Percentiles rank a stretch among this genome's conserved stretches.
Conservation (phyloP, 2,329 filamentous ascomycete genomes). For the Trichoderma guizhouense region DNA sequence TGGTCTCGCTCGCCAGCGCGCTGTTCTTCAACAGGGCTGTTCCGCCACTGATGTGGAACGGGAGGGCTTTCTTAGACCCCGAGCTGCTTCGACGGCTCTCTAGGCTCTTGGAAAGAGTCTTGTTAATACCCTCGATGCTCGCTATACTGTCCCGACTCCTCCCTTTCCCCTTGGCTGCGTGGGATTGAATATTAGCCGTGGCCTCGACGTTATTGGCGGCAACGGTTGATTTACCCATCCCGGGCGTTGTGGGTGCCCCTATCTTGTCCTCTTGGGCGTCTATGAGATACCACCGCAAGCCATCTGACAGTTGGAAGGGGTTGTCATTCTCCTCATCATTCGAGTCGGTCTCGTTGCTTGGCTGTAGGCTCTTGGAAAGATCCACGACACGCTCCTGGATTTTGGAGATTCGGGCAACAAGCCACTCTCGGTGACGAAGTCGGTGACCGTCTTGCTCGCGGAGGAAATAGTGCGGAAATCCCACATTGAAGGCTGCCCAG, state of each 20-base stretch:
- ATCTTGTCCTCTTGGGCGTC: slow-evolving; percentile 92
- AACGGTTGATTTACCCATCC: slow-evolving; percentile 86
- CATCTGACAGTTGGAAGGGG: slow-evolving; percentile 93
- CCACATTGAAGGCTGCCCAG: slow-evolving; percentile 98
- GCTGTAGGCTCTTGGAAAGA: slow-evolving; percentile 71
- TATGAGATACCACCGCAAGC: slow-evolving; percentile 91
- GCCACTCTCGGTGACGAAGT: slow-evolving; percentile 82
- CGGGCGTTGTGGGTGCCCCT: slow-evolving; percentile 86
- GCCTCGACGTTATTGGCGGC: slow-evolving; percentile 85
- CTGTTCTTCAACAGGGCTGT: slow-evolving; percentile 46
- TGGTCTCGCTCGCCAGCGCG: slow-evolving; percentile 56
- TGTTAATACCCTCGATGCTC: slow-evolving; percentile 69
- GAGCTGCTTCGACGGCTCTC: slow-evolving; percentile 89
- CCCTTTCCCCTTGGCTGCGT: slow-evolving; percentile 44
- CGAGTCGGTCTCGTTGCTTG: slow-evolving; percentile 47
- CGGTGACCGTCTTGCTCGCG: slow-evolving; percentile 88
- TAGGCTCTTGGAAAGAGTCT: slow-evolving; percentile 79
- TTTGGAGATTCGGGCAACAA: slow-evolving; percentile 88
- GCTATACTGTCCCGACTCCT: slow-evolving; percentile 46
- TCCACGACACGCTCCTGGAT: slow-evolving; percentile 94
- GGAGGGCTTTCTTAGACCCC: slow-evolving; percentile 72
- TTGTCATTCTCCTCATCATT: slow-evolving; percentile 82
- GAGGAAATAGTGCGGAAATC: slow-evolving; percentile 94
- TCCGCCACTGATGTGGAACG: slow-evolving; percentile 45
- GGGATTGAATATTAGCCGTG: slow-evolving; percentile 65